Evolutionary conservation across 805 yeast species (phyloP).

Genomic region (Candida takata): DNA sequence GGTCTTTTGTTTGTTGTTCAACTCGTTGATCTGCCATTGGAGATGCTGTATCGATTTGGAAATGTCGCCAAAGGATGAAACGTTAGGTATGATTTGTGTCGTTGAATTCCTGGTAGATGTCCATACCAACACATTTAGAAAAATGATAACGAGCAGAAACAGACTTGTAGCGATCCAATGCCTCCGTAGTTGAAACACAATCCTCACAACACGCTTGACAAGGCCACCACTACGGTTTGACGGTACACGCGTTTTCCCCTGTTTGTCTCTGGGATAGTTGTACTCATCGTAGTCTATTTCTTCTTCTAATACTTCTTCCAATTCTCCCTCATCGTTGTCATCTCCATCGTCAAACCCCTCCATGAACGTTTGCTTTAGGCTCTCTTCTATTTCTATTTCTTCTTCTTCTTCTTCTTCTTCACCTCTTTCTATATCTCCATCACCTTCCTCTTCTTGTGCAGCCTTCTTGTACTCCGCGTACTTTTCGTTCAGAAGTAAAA

Average conservation of each 20-base stretch:
- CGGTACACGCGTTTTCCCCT: no score
- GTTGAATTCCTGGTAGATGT: not conserved
- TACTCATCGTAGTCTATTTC: slow-evolving; percentile 1
- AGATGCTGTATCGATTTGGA: slow-evolving; percentile 16
- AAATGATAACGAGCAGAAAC: no score
- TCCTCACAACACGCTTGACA: no score
- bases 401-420: slow-evolving; percentile 3
- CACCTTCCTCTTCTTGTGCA: not conserved
- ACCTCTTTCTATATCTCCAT: slow-evolving; percentile 1
- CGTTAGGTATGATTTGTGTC: slow-evolving; percentile 10
- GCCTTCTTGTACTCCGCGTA: slow-evolving; percentile 6
- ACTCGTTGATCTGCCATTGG: slow-evolving; percentile 22
- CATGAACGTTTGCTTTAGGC: slow-evolving; percentile 6
- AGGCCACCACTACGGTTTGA: no score
- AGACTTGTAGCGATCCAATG: no score
- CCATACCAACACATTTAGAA: not conserved
- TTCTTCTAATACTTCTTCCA: not conserved
- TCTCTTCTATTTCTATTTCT: not conserved
- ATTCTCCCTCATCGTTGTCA: slow-evolving; percentile 3
- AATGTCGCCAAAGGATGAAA: slow-evolving; percentile 15
- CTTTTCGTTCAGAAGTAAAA: slow-evolving; percentile 7
- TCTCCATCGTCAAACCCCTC: slow-evolving; percentile 1
- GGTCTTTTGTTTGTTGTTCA: slow-evolving; percentile 14
- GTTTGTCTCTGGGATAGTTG: not conserved
- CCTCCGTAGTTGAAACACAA: no score